phyloP scores from a whole-genome alignment of 352 stramenopile genomes.

The Pilasporangium apinafurcum region DNA sequence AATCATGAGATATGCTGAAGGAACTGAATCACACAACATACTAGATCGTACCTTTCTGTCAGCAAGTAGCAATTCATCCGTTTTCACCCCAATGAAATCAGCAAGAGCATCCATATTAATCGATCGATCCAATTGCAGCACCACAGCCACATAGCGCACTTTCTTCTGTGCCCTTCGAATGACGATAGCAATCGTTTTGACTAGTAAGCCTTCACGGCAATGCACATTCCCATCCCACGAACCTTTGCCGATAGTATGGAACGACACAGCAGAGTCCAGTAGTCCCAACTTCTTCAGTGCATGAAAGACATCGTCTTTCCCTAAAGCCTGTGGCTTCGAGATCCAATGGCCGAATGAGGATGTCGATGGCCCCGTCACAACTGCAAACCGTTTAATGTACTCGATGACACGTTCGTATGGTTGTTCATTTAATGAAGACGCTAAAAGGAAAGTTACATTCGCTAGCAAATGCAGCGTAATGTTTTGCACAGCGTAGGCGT shows the following conservation, averaged over 20 bases:
- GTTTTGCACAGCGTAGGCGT: constrained; percentile 39
- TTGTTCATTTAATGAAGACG: too few relatives aligned
- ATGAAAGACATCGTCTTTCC: constrained; percentile 21
- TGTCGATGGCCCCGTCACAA: constrained; percentile 4
- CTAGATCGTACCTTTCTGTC: constrained; percentile 30
- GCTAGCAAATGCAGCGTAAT: constrained; percentile 37
- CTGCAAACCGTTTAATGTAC: constrained; percentile 14
- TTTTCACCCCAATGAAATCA: constrained; percentile 10
- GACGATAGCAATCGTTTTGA: constrained; percentile 62
- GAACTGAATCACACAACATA: background rate
- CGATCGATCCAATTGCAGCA: constrained; percentile 35
- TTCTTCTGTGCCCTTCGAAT: constrained; percentile 10
- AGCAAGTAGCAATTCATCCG: constrained; percentile 27
- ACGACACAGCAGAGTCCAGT: constrained; percentile 10
- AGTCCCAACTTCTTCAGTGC: constrained; percentile 17
- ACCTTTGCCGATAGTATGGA: constrained; percentile 14
- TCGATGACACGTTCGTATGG: constrained; percentile 1
- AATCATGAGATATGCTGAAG: background rate
- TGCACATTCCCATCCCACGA: constrained; percentile 7
- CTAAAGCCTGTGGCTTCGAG: constrained; percentile 6
- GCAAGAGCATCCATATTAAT: constrained; percentile 50
- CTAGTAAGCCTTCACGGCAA: constrained; percentile 20
- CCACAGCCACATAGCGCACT: constrained; percentile 30
- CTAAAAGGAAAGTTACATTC: constrained; percentile 12
- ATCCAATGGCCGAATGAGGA: constrained; percentile 14